phyloP scores from a whole-genome alignment of 495 filamentous ascomycete genomes.

The Xanthoparmelia taractica region DNA sequence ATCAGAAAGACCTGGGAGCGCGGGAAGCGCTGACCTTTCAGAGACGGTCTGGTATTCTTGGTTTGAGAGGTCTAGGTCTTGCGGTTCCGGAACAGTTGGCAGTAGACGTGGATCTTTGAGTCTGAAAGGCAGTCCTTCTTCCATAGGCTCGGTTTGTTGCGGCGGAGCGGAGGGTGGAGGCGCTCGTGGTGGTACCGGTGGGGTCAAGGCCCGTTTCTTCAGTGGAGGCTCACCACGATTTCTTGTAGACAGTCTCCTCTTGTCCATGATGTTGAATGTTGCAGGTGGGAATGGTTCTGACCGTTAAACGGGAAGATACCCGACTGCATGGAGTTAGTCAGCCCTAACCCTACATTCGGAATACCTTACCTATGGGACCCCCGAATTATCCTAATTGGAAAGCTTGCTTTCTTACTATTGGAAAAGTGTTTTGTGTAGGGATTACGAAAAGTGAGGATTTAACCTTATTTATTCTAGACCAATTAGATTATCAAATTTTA shows the following conservation, averaged over 20 bases:
- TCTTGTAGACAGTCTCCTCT: constrained; percentile 23
- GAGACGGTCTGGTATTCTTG: constrained; percentile 74
- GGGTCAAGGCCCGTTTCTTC: constrained; percentile 27
- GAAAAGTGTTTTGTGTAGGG: too few relatives aligned
- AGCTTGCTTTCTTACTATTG: too few relatives aligned
- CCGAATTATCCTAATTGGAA: too few relatives aligned
- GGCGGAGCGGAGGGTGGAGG: constrained; percentile 14
- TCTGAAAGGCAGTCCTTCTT: constrained; percentile 55
- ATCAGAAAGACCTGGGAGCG: constrained; percentile 7
- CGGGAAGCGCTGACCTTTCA: constrained; percentile 58
- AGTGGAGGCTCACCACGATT: constrained; percentile 27
- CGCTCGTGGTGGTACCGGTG: constrained; percentile 18
- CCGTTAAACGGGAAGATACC: too few relatives aligned
- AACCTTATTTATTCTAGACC: too few relatives aligned
- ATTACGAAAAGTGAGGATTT: too few relatives aligned
- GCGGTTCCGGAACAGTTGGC: constrained; percentile 63
- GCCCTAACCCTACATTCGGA: too few relatives aligned
- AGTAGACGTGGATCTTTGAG: constrained; percentile 59
- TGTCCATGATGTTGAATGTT: constrained; percentile 14
- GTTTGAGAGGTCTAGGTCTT: constrained; percentile 52
- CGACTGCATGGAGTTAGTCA: too few relatives aligned
- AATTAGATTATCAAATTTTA: too few relatives aligned
- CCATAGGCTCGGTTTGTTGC: constrained; percentile 39
- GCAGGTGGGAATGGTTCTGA: too few relatives aligned
- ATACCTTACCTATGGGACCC: too few relatives aligned